A percentile compares a stretch with the other conserved stretches of the same genome.
Evolutionary conservation across 371 early-diverging fungal genomes (phyloP).

Genomic region (Lichtheimia corymbifera): DNA sequence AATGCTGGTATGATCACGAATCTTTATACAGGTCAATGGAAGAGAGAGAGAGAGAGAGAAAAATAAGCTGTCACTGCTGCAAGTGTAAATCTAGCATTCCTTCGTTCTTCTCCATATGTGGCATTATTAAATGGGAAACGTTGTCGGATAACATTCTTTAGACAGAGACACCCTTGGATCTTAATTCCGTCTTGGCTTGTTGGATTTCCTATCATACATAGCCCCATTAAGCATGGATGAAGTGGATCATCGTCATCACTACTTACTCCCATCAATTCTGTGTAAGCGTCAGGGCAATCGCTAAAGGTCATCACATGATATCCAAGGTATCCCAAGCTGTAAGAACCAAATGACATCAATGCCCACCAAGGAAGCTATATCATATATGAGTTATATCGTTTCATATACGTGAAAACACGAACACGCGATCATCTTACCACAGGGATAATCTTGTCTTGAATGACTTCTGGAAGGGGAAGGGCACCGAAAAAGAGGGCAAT

Average conservation of each 20-base stretch:
- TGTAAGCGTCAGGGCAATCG: conserved; percentile 88
- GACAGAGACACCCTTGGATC: conserved; percentile 50
- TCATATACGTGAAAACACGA: not conserved
- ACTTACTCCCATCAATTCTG: conserved; percentile 74
- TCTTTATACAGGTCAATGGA: no score
- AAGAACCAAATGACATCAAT: conserved; percentile 81
- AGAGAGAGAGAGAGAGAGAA: no score
- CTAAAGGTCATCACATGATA: conserved; percentile 84
- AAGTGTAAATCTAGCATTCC: no score
- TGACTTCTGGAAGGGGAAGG: conserved; percentile 55
- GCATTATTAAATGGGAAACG: no score
- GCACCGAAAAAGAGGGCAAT: conserved; percentile 52
- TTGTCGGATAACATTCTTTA: not conserved
- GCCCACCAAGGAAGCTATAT: conserved; percentile 81
- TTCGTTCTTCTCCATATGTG: no score
- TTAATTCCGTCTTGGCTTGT: conserved; percentile 63
- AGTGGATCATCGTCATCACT: conserved; percentile 1
- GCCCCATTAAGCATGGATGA: not conserved
- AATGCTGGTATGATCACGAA: no score
- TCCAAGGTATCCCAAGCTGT: conserved; percentile 83
- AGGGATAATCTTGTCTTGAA: conserved; percentile 61
- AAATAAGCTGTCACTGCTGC: no score
- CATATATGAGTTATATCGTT: not conserved
- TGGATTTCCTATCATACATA: conserved; percentile 54
- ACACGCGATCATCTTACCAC: conserved; percentile 42